phyloP scores from a whole-genome alignment of 768 basidiomycete species.

The Guyanaporus albipodus region DNA sequence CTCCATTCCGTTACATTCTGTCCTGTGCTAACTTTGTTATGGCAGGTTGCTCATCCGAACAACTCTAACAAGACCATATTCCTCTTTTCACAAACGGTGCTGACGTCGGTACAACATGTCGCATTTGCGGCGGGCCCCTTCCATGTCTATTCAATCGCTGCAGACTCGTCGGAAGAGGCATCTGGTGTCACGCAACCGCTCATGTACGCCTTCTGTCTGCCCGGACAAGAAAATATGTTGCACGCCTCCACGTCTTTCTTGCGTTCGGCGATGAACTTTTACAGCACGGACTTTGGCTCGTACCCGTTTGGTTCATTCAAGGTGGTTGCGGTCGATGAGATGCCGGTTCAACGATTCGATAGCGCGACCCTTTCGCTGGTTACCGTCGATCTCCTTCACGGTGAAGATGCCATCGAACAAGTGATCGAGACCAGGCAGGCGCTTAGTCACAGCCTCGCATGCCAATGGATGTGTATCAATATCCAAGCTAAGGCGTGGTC shows the following conservation, averaged over 20 bases:
- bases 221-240: conserved; percentile 77
- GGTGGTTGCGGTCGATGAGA: conserved; percentile 87
- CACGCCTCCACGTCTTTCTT: conserved; percentile 68
- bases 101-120: conserved; percentile 94
- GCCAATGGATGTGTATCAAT: conserved; percentile 96
- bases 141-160: conserved; percentile 65
- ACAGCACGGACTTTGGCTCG: conserved; percentile 86
- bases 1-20: conserved; percentile 4
- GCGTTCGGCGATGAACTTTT: conserved; percentile 89
- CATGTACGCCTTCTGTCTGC: conserved; percentile 91
- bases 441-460: conserved; percentile 84
- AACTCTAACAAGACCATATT: conserved; percentile 94
- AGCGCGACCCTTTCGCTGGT: conserved; percentile 80
- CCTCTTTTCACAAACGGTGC: conserved; percentile 79
- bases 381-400: conserved; percentile 77
- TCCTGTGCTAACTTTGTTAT: conserved; percentile 6
- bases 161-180: conserved; percentile 62
- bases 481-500: conserved; percentile 91
- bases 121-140: conserved; percentile 96
- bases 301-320: conserved; percentile 97
- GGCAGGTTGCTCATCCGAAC: conserved; percentile 86
- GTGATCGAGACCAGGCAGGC: conserved; percentile 86
- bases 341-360: conserved; percentile 78
- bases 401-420: conserved; percentile 88
- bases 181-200: conserved; percentile 60